Evolutionary conservation across 441 rosid genomes (phyloP).

Genomic region (Populus hybrid): DNA sequence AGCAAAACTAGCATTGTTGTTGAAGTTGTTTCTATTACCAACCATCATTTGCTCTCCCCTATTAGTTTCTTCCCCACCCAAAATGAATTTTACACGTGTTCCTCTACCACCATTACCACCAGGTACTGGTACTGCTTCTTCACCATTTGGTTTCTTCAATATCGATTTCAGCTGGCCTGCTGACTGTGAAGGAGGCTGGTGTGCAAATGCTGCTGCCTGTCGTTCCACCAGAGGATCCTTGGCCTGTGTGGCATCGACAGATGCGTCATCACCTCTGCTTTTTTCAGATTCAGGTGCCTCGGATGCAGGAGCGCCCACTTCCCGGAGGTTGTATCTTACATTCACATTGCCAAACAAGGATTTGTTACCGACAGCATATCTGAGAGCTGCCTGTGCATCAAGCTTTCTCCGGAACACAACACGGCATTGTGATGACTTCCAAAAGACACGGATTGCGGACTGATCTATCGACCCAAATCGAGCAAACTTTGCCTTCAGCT

Average conservation of each 20-base stretch:
- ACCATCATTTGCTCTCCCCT: constrained; percentile 42
- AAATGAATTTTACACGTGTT: constrained; percentile 81
- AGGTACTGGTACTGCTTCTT: constrained; percentile 40
- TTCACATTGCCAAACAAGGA: constrained; percentile 66
- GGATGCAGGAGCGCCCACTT: constrained; percentile 53
- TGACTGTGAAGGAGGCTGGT: constrained; percentile 46
- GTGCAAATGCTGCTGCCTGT: constrained; percentile 22
- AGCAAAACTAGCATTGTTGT: constrained; percentile 50
- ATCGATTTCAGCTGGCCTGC: constrained; percentile 70
- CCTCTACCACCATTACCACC: constrained; percentile 46
- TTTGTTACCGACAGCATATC: constrained; percentile 56
- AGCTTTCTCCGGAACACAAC: constrained; percentile 80
- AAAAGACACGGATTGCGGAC: constrained; percentile 78
- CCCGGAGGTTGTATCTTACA: constrained; percentile 67
- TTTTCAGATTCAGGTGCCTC: constrained; percentile 51
- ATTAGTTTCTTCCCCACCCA: constrained; percentile 70
- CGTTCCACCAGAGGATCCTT: constrained; percentile 38
- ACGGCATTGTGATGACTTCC: constrained; percentile 87
- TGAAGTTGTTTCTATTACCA: constrained; percentile 49
- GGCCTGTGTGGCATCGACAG: constrained; percentile 25
- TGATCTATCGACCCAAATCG: constrained; percentile 89
- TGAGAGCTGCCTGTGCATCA: constrained; percentile 78
- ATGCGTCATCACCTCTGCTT: constrained; percentile 37
- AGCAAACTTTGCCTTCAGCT: constrained; percentile 88
- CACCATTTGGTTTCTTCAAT: constrained; percentile 67